Conservation (phyloP, 1,139 yeast genomes). For the Candida frijolesensis region DNA sequence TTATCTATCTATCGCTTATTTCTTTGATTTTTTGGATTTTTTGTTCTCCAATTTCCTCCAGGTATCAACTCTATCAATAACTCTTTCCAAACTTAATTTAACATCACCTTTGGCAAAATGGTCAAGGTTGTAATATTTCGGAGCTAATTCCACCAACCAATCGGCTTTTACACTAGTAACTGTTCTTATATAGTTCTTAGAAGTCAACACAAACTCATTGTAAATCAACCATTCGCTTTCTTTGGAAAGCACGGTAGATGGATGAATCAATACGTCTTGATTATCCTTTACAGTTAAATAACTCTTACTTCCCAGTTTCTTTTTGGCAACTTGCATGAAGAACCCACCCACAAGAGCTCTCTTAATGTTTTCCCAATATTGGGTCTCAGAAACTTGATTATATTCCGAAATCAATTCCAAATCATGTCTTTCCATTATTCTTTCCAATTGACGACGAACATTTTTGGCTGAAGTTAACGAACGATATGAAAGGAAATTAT, state of each 20-base stretch:
- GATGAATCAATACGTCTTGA: conserved; percentile 93
- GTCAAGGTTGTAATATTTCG: conserved; percentile 75
- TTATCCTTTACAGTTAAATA: conserved; percentile 91
- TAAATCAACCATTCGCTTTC: conserved; percentile 93
- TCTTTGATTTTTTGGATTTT: conserved; percentile 14
- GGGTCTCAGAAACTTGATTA: conserved; percentile 65
- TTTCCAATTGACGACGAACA: conserved; percentile 79
- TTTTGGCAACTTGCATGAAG: conserved; percentile 97
- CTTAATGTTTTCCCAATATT: conserved; percentile 75
- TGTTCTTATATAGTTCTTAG: conserved; percentile 91
- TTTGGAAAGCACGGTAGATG: conserved; percentile 83
- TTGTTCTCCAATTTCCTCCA: conserved; percentile 38
- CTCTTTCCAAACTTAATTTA: conserved; percentile 73
- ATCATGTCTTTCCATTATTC: conserved; percentile 83
- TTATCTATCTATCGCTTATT: background rate
- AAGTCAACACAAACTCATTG: conserved; percentile 92
- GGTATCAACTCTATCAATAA: conserved; percentile 52
- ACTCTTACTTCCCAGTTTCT: conserved; percentile 68
- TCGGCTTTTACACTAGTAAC: conserved; percentile 92
- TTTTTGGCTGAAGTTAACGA: conserved; percentile 82
- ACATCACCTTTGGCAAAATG: conserved; percentile 85
- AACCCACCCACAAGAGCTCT: conserved; percentile 92
- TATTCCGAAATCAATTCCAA: conserved; percentile 73
- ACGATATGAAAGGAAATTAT: conserved; percentile 81
- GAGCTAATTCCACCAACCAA: conserved; percentile 87